phyloP scores from a whole-genome alignment of 108 stramenopile genomes.

The Conticribra guillardii region DNA sequence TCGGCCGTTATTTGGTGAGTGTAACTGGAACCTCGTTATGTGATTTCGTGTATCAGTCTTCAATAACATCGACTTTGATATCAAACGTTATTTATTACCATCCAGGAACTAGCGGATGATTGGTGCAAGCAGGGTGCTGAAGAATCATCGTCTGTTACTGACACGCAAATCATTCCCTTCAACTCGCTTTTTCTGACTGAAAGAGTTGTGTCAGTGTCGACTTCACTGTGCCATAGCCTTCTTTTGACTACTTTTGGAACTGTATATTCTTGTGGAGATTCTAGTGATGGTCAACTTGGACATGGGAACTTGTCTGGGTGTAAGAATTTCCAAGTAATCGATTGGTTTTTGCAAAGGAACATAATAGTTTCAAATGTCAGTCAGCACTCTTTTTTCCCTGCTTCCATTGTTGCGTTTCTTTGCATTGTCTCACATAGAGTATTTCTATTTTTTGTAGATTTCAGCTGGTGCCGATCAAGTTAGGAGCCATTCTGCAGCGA shows the following conservation, averaged over 20 bases:
- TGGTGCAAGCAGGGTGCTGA: no score
- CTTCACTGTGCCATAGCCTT: not conserved
- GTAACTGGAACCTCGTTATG: not conserved
- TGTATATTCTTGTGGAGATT: constrained; percentile 5
- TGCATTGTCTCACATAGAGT: not conserved
- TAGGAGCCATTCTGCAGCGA: constrained; percentile 2
- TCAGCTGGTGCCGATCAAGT: not conserved
- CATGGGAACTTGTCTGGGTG: not conserved
- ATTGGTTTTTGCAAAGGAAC: not conserved
- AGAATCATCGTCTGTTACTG: no score
- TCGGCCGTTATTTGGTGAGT: not conserved
- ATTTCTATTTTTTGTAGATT: not conserved
- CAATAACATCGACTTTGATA: no score
- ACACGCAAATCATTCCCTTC: not conserved
- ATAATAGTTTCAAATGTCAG: not conserved
- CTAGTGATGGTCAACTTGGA: constrained; percentile 7
- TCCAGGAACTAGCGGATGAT: no score
- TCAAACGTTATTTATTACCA: no score
- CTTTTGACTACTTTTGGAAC: not conserved
- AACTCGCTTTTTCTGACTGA: not conserved
- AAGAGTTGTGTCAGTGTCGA: not conserved
- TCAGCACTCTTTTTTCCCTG: not conserved
- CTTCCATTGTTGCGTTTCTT: not conserved
- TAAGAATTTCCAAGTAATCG: not conserved
- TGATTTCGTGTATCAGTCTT: not conserved